These are phyloP conservation scores for Sclerotinia borealis DNA, from an alignment of 2,329 filamentous ascomycete species.

Conservation along the genomic window DNA sequence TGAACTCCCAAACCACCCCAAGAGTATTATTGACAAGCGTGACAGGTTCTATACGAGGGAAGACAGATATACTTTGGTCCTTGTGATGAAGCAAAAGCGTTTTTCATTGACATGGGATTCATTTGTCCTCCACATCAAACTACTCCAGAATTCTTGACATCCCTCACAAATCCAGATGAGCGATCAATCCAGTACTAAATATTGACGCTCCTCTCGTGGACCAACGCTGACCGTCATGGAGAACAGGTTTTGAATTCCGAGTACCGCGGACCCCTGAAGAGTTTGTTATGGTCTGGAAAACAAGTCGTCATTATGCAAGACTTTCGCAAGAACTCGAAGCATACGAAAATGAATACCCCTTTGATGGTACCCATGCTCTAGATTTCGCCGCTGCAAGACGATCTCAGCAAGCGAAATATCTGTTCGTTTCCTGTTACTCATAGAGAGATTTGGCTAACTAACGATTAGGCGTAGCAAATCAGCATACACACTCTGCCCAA, in stretches of 20 bases:
- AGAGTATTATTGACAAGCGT: neutral
- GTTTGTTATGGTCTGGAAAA: slow-evolving; percentile 51
- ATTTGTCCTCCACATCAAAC: slow-evolving; percentile 55
- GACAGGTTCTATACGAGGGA: slow-evolving; percentile 58
- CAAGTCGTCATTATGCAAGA: slow-evolving; percentile 39
- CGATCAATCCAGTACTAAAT: neutral
- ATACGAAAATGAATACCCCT: slow-evolving; percentile 32
- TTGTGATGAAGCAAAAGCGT: slow-evolving; percentile 55
- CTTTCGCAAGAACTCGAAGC: slow-evolving; percentile 36
- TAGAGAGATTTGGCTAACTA: neutral
- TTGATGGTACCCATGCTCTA: slow-evolving; percentile 40
- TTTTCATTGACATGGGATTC: slow-evolving; percentile 69
- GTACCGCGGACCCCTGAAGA: slow-evolving; percentile 66
- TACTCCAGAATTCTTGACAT: slow-evolving; percentile 66
- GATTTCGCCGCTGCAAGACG: slow-evolving; percentile 38
- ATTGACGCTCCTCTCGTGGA: neutral
- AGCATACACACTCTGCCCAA: slow-evolving; percentile 74
- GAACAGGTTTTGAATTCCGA: slow-evolving; percentile 51
- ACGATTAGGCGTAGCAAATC: slow-evolving; percentile 51
- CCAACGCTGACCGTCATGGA: slow-evolving; percentile 34
- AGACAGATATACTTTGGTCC: slow-evolving; percentile 67
- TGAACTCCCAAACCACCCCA: neutral
- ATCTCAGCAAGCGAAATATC: slow-evolving; percentile 23
- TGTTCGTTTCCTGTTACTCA: slow-evolving; percentile 6
- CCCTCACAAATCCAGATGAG: slow-evolving; percentile 55